Evolutionary conservation across 192 early-diverging fungal genomes (phyloP), one percentile per base, ranked within the genome.

Genomic region (Umbelopsis vinacea): DNA sequence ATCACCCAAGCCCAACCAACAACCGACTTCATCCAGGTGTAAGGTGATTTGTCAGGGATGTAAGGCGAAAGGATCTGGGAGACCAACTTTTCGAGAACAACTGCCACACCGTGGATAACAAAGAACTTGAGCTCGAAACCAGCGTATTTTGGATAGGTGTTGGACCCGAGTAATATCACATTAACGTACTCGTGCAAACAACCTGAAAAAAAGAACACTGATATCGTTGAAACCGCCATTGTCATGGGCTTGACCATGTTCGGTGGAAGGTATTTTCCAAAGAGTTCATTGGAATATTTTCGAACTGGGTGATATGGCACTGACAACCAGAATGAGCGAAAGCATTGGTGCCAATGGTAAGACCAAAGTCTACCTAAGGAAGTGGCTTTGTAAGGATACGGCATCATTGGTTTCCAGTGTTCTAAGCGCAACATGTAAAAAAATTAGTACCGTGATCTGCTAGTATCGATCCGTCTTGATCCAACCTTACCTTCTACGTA

Each of bases 291-390:
- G 12, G 29, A 29, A 8, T 19, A 35, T 19, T 19, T 63, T 14
- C 57, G 24, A 8, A 63, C 57, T 19, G 57, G 57, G 19, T 63
- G 57, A n/a, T 63, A 63, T 29, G 57, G 57, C 7, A 63, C 19
- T 19, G 57, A 63, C 33, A 63, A n/a, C 57, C 57, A 63, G 57
- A 63, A 63, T 11, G 23, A 17, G 29, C 57, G 57, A 63, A 63
- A 63, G 15, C 17, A 29, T 63, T 63, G 57, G 17, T 63, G 57
- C 57, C 57, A 63, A 29, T 26, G 23, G 2, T 63, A n/a, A 6
- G 57, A 38, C 57, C 57, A 63, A n/a, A 63, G 33, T 14, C 1
- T 15, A 17, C 1, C 57, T 14, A 63, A 29, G 0, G 57, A 63
- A n/a, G 57, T 63, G 1, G 57, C 57, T 3, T 12, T 63, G 17